Conservation (phyloP, 768 basidiomycete genomes). For the Hericium erinaceus region DNA sequence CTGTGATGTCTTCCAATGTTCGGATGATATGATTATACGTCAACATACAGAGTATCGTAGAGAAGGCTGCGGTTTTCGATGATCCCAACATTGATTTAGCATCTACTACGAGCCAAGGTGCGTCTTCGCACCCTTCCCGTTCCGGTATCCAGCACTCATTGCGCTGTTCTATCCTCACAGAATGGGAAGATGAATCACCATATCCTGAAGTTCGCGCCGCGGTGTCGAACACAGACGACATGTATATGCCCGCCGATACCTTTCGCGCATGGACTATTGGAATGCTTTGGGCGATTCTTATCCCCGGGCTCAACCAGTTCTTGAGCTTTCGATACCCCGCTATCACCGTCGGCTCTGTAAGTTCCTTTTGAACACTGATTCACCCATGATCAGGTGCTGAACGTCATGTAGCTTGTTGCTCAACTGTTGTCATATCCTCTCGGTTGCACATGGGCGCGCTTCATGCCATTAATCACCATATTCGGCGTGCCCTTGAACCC, state of each 20-base stretch:
- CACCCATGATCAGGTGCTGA: slow-evolving; percentile 1
- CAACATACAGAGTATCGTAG: slow-evolving; percentile 4
- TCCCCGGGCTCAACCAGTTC: slow-evolving; percentile 64
- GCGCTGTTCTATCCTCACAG: background rate
- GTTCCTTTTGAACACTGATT: background rate
- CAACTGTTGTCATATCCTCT: slow-evolving; percentile 66
- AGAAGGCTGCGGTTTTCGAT: slow-evolving; percentile 9
- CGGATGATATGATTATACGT: background rate
- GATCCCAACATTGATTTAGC: slow-evolving; percentile 13
- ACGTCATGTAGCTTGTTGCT: slow-evolving; percentile 43
- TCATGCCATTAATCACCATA: slow-evolving; percentile 44
- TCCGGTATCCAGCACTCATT: background rate
- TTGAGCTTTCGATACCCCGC: slow-evolving; percentile 39
- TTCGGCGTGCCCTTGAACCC: slow-evolving; percentile 62
- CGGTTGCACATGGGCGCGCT: slow-evolving; percentile 46
- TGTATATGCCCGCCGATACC: slow-evolving; percentile 49
- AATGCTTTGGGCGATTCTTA: slow-evolving; percentile 54
- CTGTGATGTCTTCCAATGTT: background rate
- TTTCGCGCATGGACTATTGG: slow-evolving; percentile 70
- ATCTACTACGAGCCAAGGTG: slow-evolving; percentile 9
- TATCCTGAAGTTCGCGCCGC: slow-evolving; percentile 79
- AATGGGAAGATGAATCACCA: slow-evolving; percentile 63
- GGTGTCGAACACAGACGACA: slow-evolving; percentile 65
- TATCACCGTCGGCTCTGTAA: slow-evolving; percentile 20
- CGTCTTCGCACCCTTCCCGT: background rate